Percentiles rank a stretch among this genome's conserved stretches.
These are phyloP conservation scores for Alternaria triticina DNA, from an alignment of 2,329 filamentous ascomycete genomes.

Conservation along the genomic window DNA sequence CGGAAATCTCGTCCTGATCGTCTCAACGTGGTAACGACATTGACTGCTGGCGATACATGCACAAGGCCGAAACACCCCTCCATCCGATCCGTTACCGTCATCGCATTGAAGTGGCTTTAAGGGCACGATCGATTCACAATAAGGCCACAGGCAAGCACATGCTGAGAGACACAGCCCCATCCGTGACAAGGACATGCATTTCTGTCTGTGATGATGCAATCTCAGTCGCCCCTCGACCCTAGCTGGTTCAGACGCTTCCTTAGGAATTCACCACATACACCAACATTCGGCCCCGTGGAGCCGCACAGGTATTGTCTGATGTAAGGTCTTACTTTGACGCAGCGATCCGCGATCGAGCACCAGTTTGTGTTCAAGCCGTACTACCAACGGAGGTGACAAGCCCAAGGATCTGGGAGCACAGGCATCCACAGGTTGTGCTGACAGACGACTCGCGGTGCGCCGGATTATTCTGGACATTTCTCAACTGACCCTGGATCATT, in stretches of 20 bases:
- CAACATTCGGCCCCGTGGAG: neutral
- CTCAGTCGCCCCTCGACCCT: neutral
- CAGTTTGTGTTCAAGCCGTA: neutral
- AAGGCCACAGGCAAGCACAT: neutral
- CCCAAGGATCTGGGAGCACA: neutral
- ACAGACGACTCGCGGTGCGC: neutral
- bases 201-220: neutral
- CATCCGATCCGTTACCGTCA: neutral
- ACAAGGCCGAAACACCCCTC: neutral
- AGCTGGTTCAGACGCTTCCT: neutral
- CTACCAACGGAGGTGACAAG: neutral
- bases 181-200: neutral
- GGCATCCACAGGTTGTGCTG: neutral
- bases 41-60: neutral
- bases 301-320: neutral
- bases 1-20: conserved; percentile 1
- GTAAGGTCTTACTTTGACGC: neutral
- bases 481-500: neutral
- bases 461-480: neutral
- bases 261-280: neutral
- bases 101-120: neutral
- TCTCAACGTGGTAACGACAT: conserved; percentile 2
- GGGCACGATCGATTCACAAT: neutral
- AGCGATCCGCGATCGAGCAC: neutral
- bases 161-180: neutral